These are phyloP conservation scores for Bassia scoparia DNA, from an alignment of 148 eudicot genomes.

Conservation along the genomic window DNA sequence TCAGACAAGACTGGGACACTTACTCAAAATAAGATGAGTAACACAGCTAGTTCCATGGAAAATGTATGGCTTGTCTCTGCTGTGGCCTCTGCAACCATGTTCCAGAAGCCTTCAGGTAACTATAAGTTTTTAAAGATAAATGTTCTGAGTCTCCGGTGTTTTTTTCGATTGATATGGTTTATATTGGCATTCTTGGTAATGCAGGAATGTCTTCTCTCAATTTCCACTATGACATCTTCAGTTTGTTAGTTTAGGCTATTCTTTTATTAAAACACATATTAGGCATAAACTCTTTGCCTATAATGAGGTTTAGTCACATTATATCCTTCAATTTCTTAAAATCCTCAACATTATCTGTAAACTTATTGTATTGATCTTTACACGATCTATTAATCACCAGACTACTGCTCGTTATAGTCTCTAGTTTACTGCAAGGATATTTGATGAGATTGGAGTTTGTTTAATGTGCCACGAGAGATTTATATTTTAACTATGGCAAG, in stretches of 20 bases:
- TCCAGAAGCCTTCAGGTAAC: conserved; percentile 46
- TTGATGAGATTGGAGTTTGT: not conserved
- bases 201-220: not conserved
- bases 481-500: too few relatives aligned
- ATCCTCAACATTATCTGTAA: too few relatives aligned
- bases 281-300: not conserved
- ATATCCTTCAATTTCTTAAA: not conserved
- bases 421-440: not conserved
- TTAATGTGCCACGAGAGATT: not conserved
- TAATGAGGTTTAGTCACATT: not conserved
- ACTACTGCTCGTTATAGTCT: not conserved
- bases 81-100: conserved; percentile 31
- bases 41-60: conserved; percentile 75
- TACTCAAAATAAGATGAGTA: conserved; percentile 93
- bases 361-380: not conserved
- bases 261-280: too few relatives aligned
- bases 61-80: conserved; percentile 45
- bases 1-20: conserved; percentile 97
- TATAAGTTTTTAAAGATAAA: not conserved
- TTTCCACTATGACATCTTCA: not conserved
- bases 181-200: not conserved
- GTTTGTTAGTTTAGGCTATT: not conserved
- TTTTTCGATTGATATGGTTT: not conserved
- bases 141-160: not conserved
- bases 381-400: not conserved